Evolutionary conservation across 192 early-diverging fungal species (phyloP).

Genomic region (Tieghemiomyces parasiticus): DNA sequence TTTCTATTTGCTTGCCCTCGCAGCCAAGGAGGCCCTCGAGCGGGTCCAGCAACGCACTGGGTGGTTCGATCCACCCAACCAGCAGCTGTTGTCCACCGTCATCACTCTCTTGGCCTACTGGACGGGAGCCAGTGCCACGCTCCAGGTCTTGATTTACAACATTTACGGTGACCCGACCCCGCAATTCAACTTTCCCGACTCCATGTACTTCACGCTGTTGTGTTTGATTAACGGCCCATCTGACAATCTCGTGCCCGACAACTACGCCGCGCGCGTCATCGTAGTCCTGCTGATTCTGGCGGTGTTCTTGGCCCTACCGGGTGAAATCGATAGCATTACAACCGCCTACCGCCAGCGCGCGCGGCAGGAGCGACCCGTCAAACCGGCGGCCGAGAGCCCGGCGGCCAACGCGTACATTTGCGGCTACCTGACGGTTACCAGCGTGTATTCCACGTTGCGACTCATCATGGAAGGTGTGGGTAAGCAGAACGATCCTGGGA

Average conservation of each 20-base stretch:
- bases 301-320: neutral
- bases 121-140: neutral
- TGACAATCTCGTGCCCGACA: neutral
- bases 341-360: neutral
- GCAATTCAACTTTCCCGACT: neutral
- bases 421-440: neutral
- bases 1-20: neutral
- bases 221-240: conserved; percentile 7
- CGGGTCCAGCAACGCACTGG: neutral
- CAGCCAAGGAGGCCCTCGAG: neutral
- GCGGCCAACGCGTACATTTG: neutral
- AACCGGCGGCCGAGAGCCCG: neutral
- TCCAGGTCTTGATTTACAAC: neutral
- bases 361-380: neutral
- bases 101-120: neutral
- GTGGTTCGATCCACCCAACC: neutral
- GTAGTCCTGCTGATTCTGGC: neutral
- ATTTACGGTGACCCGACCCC: neutral
- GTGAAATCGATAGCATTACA: neutral
- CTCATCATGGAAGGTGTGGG: neutral
- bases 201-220: conserved; percentile 2
- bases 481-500: neutral
- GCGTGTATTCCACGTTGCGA: neutral
- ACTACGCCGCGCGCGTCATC: neutral
- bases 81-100: neutral